Percentiles rank a stretch among this genome's conserved stretches.
phyloP scores from a whole-genome alignment of 768 basidiomycete species.

The Albatrellus ellisii region DNA sequence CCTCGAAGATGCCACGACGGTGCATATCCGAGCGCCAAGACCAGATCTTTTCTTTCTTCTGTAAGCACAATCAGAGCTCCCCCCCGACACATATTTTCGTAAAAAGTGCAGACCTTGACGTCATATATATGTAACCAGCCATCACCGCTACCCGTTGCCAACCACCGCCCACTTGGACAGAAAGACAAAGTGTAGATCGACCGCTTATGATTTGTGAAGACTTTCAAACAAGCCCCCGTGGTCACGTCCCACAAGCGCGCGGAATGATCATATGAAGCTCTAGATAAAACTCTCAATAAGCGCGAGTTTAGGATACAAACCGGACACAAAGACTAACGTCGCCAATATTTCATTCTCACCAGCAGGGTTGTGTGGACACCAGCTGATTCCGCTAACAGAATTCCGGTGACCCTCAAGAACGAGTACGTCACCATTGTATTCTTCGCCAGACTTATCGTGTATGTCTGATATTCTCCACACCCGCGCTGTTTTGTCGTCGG shows the following conservation, averaged over 20 bases:
- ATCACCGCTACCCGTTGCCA: constrained; percentile 74
- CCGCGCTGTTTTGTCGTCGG: constrained; percentile 68
- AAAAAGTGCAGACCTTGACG: constrained; percentile 25
- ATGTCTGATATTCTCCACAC: constrained; percentile 58
- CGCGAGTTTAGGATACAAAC: constrained; percentile 1
- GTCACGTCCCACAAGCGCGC: constrained; percentile 75
- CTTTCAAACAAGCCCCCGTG: constrained; percentile 60
- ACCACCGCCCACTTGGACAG: constrained; percentile 56
- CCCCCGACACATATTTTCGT: background rate
- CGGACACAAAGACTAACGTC: constrained; percentile 34
- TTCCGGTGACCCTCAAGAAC: constrained; percentile 52
- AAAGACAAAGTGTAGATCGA: constrained; percentile 66
- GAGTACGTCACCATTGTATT: constrained; percentile 20
- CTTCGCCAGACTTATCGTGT: constrained; percentile 12
- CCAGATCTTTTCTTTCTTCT: constrained; percentile 12
- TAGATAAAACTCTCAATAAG: constrained; percentile 20
- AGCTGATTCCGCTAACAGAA: constrained; percentile 51
- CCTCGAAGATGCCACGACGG: constrained; percentile 13
- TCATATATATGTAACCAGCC: constrained; percentile 65
- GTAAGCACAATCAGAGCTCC: background rate
- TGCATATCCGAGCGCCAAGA: constrained; percentile 11
- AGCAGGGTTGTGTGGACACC: constrained; percentile 44
- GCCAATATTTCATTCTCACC: constrained; percentile 50
- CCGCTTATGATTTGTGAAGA: constrained; percentile 58
- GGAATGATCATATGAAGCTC: constrained; percentile 71